phyloP scores from a whole-genome alignment of 139 green algal genomes.

The Micractinium sp. region DNA sequence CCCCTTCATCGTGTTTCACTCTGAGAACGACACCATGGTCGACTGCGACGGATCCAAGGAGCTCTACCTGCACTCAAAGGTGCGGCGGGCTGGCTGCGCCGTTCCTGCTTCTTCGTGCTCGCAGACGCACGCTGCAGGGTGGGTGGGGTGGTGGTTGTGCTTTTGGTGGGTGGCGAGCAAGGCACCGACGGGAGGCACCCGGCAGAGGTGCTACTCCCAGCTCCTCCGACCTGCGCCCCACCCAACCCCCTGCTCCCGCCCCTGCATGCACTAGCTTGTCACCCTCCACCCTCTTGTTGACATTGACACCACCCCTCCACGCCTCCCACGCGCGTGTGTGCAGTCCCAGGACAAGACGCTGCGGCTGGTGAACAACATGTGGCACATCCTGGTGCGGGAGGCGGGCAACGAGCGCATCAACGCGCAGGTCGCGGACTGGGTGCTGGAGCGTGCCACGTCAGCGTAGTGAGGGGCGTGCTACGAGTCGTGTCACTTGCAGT shows the following conservation, averaged over 20 bases:
- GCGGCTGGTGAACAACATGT: constrained; percentile 61
- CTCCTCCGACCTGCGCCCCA: not conserved
- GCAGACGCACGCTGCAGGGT: no score
- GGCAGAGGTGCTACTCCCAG: no score
- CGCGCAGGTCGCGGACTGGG: constrained; percentile 47
- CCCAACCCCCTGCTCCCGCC: not conserved
- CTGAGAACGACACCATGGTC: constrained; percentile 68
- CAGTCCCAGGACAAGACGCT: constrained; percentile 72
- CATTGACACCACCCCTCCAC: not conserved
- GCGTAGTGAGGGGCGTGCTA: no score
- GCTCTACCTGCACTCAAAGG: constrained; percentile 45
- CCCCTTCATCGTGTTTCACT: constrained; percentile 71
- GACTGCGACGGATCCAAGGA: constrained; percentile 67
- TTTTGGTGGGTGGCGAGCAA: no score
- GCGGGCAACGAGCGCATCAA: constrained; percentile 57
- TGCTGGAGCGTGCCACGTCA: constrained; percentile 20
- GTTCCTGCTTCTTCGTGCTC: no score
- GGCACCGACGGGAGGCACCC: no score
- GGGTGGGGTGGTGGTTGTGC: no score
- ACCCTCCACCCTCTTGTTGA: not conserved
- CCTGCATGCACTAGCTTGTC: not conserved
- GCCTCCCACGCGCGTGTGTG: not conserved
- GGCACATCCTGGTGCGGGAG: constrained; percentile 79
- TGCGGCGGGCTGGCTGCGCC: not conserved
- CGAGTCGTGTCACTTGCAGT: no score